Evolutionary conservation across 1,284 basidiomycete genomes (phyloP).

Genomic region (Apiotrichum porosum): DNA sequence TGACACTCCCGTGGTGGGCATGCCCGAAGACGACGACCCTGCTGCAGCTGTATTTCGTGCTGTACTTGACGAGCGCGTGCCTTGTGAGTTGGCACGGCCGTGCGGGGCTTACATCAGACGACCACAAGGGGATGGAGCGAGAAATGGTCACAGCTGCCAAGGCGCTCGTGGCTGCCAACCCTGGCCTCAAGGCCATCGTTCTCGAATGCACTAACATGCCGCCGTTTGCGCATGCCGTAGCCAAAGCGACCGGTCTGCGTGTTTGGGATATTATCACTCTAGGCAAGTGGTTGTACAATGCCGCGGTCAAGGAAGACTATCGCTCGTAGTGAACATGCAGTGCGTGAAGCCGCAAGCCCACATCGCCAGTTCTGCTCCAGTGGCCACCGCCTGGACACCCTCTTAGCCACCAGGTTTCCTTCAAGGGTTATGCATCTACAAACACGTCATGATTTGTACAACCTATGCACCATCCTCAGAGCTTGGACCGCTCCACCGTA

Average conservation of each 20-base stretch:
- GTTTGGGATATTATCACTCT: slow-evolving; percentile 27
- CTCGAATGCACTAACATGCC: slow-evolving; percentile 37
- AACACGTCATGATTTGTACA: too few species aligned
- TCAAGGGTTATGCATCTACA: too few species aligned
- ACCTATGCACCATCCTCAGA: too few species aligned
- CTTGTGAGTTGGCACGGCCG: slow-evolving; percentile 12
- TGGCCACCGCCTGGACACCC: too few species aligned
- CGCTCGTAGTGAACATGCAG: too few species aligned
- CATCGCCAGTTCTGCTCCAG: too few species aligned
- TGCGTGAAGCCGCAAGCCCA: too few species aligned
- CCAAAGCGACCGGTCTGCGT: slow-evolving; percentile 20
- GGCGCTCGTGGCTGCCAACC: slow-evolving; percentile 9
- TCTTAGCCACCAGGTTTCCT: too few species aligned
- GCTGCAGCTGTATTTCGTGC: slow-evolving; percentile 19
- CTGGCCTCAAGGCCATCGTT: slow-evolving; percentile 24
- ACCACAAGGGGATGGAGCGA: slow-evolving; percentile 26
- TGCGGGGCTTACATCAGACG: slow-evolving; percentile 14
- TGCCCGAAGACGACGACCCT: slow-evolving; percentile 14
- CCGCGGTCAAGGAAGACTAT: slow-evolving; percentile 7
- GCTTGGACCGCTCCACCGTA: too few species aligned
- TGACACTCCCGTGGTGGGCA: slow-evolving; percentile 17
- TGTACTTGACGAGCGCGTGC: slow-evolving; percentile 18
- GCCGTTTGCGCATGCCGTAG: slow-evolving; percentile 22
- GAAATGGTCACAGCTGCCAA: slow-evolving; percentile 25
- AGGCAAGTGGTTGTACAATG: slow-evolving; percentile 23